Conservation (phyloP, 2,329 filamentous ascomycete genomes). For the Aspergillus caelatus region DNA sequence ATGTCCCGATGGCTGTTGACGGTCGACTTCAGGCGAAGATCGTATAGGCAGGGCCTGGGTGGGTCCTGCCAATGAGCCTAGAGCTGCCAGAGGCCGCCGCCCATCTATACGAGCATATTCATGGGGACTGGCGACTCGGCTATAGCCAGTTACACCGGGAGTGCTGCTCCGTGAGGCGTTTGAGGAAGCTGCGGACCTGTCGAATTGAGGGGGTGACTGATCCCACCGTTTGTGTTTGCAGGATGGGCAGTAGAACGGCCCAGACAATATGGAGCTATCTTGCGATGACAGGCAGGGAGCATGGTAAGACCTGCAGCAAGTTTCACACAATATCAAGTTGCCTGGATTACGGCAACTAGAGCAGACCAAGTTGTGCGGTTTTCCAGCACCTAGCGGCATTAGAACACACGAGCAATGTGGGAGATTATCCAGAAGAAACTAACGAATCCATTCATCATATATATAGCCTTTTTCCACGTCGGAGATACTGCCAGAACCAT, state of each 20-base stretch:
- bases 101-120: background rate
- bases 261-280: background rate
- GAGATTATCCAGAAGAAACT: background rate
- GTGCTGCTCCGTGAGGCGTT: conserved; percentile 17
- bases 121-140: conserved; percentile 4
- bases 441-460: conserved; percentile 35
- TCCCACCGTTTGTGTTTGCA: conserved; percentile 30
- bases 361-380: conserved; percentile 35
- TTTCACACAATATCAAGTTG: conserved; percentile 30
- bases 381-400: conserved; percentile 28
- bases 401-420: background rate
- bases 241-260: conserved; percentile 30
- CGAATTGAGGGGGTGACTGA: conserved; percentile 18
- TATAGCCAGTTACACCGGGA: conserved; percentile 2
- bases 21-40: conserved; percentile 3
- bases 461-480: conserved; percentile 25
- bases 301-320: conserved; percentile 38
- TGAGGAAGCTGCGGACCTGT: conserved; percentile 9
- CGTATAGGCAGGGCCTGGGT: background rate
- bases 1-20: background rate
- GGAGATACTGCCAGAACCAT: conserved; percentile 10
- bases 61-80: background rate
- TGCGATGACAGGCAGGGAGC: conserved; percentile 22
- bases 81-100: too few species aligned
- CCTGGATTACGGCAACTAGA: conserved; percentile 30